These are phyloP conservation scores for Acer saccharum DNA, from an alignment of 345 rosid genomes.

Conservation along the genomic window DNA sequence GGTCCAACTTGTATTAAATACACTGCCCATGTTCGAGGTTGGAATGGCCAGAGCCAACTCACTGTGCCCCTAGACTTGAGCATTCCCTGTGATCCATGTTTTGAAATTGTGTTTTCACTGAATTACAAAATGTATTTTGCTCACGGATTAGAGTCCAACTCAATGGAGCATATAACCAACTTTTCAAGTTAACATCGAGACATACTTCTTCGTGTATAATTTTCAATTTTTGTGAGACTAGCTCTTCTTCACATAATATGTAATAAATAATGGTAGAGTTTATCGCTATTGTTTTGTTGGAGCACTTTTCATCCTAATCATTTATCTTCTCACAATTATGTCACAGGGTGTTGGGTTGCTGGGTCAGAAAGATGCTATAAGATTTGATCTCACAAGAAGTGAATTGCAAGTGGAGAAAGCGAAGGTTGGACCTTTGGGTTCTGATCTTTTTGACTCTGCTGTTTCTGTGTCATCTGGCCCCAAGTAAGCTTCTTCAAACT, in stretches of 20 bases:
- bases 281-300: background rate
- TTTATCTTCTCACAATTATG: constrained; percentile 20
- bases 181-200: background rate
- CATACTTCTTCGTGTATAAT: background rate
- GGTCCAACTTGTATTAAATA: background rate
- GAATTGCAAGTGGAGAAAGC: constrained; percentile 66
- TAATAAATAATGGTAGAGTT: background rate
- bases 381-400: constrained; percentile 69
- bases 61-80: background rate
- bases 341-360: constrained; percentile 65
- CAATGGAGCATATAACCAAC: background rate
- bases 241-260: background rate
- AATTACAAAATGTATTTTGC: background rate
- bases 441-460: constrained; percentile 83
- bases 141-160: background rate
- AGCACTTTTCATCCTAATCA: background rate
- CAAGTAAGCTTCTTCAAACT: constrained; percentile 44
- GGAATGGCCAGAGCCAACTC: background rate
- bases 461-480: constrained; percentile 70
- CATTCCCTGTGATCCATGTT: background rate
- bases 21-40: background rate
- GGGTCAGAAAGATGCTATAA: constrained; percentile 54
- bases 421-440: constrained; percentile 94
- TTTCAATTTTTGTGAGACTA: background rate
- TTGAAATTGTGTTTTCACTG: background rate